Conservation (phyloP, 2,329 filamentous ascomycete species). For the Chalara sp. region DNA sequence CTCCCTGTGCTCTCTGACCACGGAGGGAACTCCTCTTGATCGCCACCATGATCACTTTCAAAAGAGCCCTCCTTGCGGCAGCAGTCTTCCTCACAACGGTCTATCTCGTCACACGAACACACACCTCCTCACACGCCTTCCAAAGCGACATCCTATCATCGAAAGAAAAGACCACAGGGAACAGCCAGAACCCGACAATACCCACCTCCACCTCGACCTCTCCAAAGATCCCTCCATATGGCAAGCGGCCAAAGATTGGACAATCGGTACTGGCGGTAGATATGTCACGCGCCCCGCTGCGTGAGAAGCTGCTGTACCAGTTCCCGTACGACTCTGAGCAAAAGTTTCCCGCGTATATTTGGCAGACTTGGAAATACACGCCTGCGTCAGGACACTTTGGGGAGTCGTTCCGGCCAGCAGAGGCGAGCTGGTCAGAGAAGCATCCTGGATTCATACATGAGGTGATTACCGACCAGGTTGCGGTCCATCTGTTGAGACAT, state of each 20-base stretch:
- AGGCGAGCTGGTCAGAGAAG: constrained; percentile 81
- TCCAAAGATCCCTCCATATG: constrained; percentile 1
- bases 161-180: not conserved
- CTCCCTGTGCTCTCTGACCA: too few relatives aligned
- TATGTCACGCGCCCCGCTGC: constrained; percentile 63
- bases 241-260: constrained; percentile 9
- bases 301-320: constrained; percentile 81
- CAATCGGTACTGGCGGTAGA: constrained; percentile 36
- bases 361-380: constrained; percentile 96
- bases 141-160: constrained; percentile 1
- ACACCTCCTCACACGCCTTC: constrained; percentile 26
- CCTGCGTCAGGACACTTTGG: constrained; percentile 71
- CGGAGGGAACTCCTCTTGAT: too few relatives aligned
- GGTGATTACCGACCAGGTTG: constrained; percentile 88
- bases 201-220: constrained; percentile 11
- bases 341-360: constrained; percentile 96
- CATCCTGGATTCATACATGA: constrained; percentile 94
- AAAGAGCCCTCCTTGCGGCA: constrained; percentile 67
- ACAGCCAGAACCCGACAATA: constrained; percentile 9
- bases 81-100: constrained; percentile 62
- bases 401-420: constrained; percentile 69
- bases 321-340: constrained; percentile 85
- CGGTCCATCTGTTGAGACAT: constrained; percentile 72
- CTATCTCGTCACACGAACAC: constrained; percentile 60
- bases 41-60: constrained; percentile 66